phyloP scores from a whole-genome alignment of 2,329 filamentous ascomycete genomes.

The Calonectria pteridis region DNA sequence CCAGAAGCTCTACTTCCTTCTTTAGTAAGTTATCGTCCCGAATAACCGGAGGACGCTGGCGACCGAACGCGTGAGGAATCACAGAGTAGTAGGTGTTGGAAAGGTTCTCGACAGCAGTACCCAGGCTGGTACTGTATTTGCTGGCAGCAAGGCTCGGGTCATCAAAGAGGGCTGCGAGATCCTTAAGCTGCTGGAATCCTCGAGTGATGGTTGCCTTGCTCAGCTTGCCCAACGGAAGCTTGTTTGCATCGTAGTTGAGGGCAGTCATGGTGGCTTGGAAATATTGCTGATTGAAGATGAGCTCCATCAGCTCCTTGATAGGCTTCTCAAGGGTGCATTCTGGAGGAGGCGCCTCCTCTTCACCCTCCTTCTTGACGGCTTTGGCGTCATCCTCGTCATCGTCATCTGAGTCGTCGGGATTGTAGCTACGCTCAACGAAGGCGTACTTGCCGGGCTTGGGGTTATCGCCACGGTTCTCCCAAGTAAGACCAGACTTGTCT shows the following conservation, averaged over 20 bases:
- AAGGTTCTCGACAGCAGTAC: slow-evolving; percentile 67
- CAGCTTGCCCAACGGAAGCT: slow-evolving; percentile 86
- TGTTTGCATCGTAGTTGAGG: slow-evolving; percentile 79
- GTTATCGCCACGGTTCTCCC: slow-evolving; percentile 64
- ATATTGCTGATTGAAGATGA: slow-evolving; percentile 86
- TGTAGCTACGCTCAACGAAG: slow-evolving; percentile 84
- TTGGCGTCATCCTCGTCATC: slow-evolving; percentile 55
- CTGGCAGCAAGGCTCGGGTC: slow-evolving; percentile 60
- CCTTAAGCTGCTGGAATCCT: slow-evolving; percentile 83
- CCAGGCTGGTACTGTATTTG: slow-evolving; percentile 55
- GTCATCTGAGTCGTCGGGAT: slow-evolving; percentile 75
- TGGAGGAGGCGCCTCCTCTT: slow-evolving; percentile 51
- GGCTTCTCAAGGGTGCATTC: slow-evolving; percentile 70
- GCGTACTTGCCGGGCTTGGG: slow-evolving; percentile 80
- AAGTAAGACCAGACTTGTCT: slow-evolving; percentile 69
- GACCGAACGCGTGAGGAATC: slow-evolving; percentile 86
- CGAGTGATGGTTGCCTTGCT: slow-evolving; percentile 81
- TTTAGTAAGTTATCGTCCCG: slow-evolving; percentile 69
- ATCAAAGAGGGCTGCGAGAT: slow-evolving; percentile 76
- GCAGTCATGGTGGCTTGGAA: slow-evolving; percentile 76
- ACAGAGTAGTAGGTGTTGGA: slow-evolving; percentile 85
- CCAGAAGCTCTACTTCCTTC: slow-evolving; percentile 82
- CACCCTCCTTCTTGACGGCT: slow-evolving; percentile 51
- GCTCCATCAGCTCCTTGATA: slow-evolving; percentile 77
- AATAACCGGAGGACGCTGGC: slow-evolving; percentile 79